Evolutionary conservation across 441 rosid genomes (phyloP).

Genomic region (Syzygium malaccense): DNA sequence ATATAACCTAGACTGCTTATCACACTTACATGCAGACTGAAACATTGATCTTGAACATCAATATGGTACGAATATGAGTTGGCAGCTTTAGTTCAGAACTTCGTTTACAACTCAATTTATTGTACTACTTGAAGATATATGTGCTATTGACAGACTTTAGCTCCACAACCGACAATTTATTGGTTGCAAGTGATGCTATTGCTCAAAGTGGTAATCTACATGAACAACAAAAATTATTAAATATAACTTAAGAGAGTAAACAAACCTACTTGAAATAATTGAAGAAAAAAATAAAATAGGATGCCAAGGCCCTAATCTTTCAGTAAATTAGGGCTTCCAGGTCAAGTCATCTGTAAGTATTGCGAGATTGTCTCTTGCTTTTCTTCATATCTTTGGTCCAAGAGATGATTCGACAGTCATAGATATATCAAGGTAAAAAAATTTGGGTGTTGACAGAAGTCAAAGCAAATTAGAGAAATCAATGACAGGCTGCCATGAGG

Average conservation of each 20-base stretch:
- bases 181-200: background rate
- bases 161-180: background rate
- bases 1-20: background rate
- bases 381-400: background rate
- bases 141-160: background rate
- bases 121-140: background rate
- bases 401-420: background rate
- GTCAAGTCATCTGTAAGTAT: background rate
- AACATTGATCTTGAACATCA: background rate
- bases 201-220: background rate
- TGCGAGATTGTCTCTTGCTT: background rate
- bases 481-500: background rate
- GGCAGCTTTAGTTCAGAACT: background rate
- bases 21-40: background rate
- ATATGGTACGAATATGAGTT: background rate
- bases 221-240: background rate
- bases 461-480: background rate
- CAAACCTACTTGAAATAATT: background rate
- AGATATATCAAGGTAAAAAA: background rate
- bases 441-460: background rate
- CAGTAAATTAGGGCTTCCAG: background rate
- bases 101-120: background rate
- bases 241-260: background rate
- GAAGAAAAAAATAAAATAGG: background rate
- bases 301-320: background rate